Percentiles rank a stretch among this genome's conserved stretches.
phyloP scores from a whole-genome alignment of 2,329 filamentous ascomycete species.

The Fusarium sp. region DNA sequence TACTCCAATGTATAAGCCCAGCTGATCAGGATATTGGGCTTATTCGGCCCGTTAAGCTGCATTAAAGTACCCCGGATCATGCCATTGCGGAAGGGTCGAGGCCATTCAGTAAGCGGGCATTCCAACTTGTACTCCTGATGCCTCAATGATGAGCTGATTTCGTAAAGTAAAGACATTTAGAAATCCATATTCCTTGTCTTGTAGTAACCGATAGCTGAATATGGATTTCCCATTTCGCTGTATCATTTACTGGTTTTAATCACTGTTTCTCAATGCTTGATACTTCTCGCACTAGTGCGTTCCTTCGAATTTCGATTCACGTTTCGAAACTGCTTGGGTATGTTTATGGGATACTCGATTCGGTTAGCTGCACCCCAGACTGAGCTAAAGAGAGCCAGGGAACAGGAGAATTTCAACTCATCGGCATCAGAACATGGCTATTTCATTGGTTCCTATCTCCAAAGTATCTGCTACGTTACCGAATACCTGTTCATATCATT shows the following conservation, averaged over 20 bases:
- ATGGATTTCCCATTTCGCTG: background rate
- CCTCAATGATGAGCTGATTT: background rate
- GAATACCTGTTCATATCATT: background rate
- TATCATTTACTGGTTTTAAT: background rate
- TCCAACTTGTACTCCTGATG: background rate
- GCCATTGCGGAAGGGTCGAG: background rate
- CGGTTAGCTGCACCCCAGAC: background rate
- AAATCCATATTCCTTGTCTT: no score
- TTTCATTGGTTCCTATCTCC: no score
- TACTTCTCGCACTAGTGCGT: background rate
- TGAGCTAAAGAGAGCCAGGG: background rate
- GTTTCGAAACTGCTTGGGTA: background rate
- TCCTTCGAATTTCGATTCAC: background rate
- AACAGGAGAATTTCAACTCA: background rate
- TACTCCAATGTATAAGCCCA: no score
- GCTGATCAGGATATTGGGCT: background rate
- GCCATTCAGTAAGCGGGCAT: background rate
- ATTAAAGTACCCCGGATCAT: background rate
- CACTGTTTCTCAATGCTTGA: no score
- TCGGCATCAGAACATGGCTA: no score
- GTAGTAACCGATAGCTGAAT: background rate
- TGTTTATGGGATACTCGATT: background rate
- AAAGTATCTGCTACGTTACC: background rate
- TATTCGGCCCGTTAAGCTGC: background rate
- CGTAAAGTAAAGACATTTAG: no score